phyloP scores from a whole-genome alignment of 257 asterid species.

The Ilex asprella region DNA sequence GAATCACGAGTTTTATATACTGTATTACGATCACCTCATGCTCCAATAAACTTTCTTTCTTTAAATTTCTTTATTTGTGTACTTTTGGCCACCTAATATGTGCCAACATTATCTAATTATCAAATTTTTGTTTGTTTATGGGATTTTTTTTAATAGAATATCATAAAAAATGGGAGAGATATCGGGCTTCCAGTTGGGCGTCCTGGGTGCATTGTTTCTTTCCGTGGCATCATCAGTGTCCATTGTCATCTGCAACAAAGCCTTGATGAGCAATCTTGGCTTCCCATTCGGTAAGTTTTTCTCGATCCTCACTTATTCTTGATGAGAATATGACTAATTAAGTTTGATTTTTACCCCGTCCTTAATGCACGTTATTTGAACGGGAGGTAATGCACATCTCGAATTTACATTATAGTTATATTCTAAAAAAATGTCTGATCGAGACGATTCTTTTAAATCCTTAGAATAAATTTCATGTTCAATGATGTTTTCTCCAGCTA shows the following conservation, averaged over 20 bases:
- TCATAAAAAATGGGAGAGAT: constrained; percentile 65
- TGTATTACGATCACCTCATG: neutral
- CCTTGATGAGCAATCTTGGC: constrained; percentile 89
- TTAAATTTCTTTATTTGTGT: too few species aligned
- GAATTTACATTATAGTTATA: too few species aligned
- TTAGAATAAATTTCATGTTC: neutral
- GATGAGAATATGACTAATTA: too few species aligned
- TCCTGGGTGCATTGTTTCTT: constrained; percentile 70
- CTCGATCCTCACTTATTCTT: too few species aligned
- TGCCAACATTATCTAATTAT: too few species aligned
- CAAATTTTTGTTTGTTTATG: too few species aligned
- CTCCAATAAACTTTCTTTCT: neutral
- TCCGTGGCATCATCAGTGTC: constrained; percentile 92
- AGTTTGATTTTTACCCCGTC: too few species aligned
- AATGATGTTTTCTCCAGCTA: constrained; percentile 38
- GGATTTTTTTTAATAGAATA: neutral
- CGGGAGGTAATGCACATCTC: too few species aligned
- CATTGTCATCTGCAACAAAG: constrained; percentile 86
- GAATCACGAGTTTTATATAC: neutral
- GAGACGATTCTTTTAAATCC: too few species aligned
- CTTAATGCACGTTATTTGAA: too few species aligned
- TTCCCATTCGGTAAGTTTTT: constrained; percentile 56
- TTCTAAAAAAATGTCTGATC: too few species aligned
- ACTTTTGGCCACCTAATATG: too few species aligned
- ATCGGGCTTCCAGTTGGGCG: constrained; percentile 66